Evolutionary conservation across 768 basidiomycete genomes (phyloP), one percentile per base, ranked within the genome.

Genomic region (Leccinum variicolor): DNA sequence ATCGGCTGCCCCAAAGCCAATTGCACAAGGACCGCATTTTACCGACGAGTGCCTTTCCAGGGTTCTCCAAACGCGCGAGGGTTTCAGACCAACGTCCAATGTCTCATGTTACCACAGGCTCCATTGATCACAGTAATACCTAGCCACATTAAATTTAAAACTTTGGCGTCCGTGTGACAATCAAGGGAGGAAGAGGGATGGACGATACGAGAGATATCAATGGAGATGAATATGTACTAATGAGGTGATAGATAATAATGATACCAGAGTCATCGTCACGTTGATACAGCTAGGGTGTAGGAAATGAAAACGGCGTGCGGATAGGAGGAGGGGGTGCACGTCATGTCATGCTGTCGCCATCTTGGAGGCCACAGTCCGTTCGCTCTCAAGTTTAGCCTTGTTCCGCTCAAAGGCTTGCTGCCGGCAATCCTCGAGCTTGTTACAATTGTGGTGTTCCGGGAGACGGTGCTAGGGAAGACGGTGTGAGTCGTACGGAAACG

Each of bases 351-450:
- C 89, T 49, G 84, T 86, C 57, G 87, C 87, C 82, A 94, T 86
- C 86, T 93, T 94, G 69, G 89, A 77, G 33, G 87, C 86, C 34
- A 90, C 87, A 19, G 92, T 94, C 74, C 89, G 85, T 75, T 94
- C 92, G 64, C 86, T 85, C 80, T 93, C 92, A 57, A 94, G 77
- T 76, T 90, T 90, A 53, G 76, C 80, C 84, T 94, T 93, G 79
- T 94, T 94, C 68, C 83, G 81, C 63, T 92, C 85, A 69, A 93
- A 94, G 19, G 92, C 92, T 73, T 91, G 87, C 72, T 92, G 88
- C 61, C 87, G 79, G 76, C 92, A 94, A 72, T 86, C 86, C 69
- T 90, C 86, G 60, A 95, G 76, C 60, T 92, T 88, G 63, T 83
- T 81, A 76, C 92, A 95, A 55, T 81, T 81, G 72, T 95, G 92